These are phyloP conservation scores for Malus sylvestris DNA, from an alignment of 306 rosid species.

Conservation along the genomic window DNA sequence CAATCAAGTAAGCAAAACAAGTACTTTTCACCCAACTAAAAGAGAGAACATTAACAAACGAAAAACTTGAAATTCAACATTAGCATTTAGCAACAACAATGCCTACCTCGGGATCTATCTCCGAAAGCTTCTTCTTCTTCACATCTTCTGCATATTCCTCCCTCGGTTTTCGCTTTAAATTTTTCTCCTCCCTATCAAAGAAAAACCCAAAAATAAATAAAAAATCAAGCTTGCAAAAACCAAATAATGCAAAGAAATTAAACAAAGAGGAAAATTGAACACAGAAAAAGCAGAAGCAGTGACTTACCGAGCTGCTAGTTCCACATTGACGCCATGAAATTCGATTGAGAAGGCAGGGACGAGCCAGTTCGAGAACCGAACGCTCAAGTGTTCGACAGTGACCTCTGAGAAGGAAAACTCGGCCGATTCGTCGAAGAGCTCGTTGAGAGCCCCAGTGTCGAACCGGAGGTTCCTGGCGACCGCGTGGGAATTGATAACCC, in stretches of 20 bases:
- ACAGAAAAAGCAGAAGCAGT: not conserved
- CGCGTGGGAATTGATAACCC: conserved; percentile 46
- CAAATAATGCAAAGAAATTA: not conserved
- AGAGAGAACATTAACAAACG: not conserved
- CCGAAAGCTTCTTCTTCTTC: conserved; percentile 45
- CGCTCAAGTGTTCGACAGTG: conserved; percentile 39
- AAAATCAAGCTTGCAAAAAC: not conserved
- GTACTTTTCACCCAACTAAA: too few species aligned
- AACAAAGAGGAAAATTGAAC: not conserved
- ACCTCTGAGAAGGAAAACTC: conserved; percentile 42
- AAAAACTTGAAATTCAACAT: not conserved
- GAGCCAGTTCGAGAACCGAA: conserved; percentile 66
- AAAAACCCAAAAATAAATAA: too few species aligned
- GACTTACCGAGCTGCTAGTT: conserved; percentile 44
- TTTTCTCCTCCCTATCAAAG: conserved; percentile 40
- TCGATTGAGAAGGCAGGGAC: conserved; percentile 53
- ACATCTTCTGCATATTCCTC: conserved; percentile 32
- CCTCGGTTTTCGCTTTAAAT: conserved; percentile 20
- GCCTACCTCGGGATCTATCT: conserved; percentile 74
- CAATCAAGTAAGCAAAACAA: conserved; percentile 1
- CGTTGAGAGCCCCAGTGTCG: conserved; percentile 45
- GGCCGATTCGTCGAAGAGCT: conserved; percentile 42
- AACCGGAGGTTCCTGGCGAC: conserved; percentile 47
- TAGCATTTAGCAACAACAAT: not conserved
- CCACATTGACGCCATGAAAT: conserved; percentile 50